A percentile compares a stretch with the other conserved stretches of the same genome.
These are phyloP conservation scores for Cyclotella choctawhatcheeana DNA, from an alignment of 108 stramenopile genomes.

Conservation along the genomic window DNA sequence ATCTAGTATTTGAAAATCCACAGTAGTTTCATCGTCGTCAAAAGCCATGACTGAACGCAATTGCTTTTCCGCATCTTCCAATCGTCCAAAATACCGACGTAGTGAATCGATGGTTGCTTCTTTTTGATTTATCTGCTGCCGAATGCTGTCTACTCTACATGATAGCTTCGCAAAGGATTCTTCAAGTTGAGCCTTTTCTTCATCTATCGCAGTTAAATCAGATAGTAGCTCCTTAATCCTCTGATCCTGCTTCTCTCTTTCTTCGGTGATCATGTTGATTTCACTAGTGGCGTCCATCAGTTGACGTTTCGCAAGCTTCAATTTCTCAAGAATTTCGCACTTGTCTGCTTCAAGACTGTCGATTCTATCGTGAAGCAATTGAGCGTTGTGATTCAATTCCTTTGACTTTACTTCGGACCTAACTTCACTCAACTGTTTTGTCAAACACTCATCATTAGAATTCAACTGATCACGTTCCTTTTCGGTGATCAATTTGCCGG, in stretches of 20 bases:
- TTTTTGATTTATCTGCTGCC: slow-evolving; percentile 1
- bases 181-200: neutral
- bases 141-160: neutral
- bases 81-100: neutral
- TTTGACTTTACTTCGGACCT: neutral
- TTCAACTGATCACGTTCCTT: neutral
- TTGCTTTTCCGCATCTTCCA: slow-evolving; percentile 2
- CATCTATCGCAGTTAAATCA: neutral
- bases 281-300: neutral
- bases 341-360: neutral
- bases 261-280: neutral
- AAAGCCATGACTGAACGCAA: neutral
- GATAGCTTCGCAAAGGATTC: neutral
- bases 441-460: neutral
- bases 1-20: neutral
- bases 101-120: neutral
- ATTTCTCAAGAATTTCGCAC: neutral
- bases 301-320: neutral
- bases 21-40: neutral
- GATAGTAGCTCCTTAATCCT: neutral
- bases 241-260: neutral
- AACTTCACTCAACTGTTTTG: neutral
- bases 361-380: neutral
- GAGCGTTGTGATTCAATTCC: neutral
- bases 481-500: neutral